Evolutionary conservation across 805 yeast genomes (phyloP).

Genomic region (Teunomyces gatunensis): DNA sequence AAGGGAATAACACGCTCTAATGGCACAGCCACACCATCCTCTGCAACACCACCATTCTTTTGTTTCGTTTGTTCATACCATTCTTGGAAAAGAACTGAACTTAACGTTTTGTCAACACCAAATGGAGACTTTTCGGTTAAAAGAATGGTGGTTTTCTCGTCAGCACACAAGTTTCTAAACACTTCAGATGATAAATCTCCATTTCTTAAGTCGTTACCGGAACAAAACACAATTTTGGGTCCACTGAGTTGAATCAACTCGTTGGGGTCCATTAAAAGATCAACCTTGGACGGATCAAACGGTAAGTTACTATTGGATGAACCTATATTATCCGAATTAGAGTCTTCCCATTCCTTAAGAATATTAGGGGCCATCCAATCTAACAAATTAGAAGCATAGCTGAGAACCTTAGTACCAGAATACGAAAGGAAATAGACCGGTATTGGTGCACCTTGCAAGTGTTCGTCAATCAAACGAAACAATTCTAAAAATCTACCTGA

Average conservation of each 20-base stretch:
- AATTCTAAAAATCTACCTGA: slow-evolving; percentile 82
- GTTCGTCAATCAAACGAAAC: slow-evolving; percentile 68
- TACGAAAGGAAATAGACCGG: slow-evolving; percentile 78
- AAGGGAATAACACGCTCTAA: slow-evolving; percentile 44
- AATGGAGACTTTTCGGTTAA: slow-evolving; percentile 64
- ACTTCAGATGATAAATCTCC: slow-evolving; percentile 62
- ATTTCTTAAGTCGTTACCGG: slow-evolving; percentile 60
- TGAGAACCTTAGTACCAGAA: slow-evolving; percentile 72
- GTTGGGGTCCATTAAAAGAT: slow-evolving; percentile 50
- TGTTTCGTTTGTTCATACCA: slow-evolving; percentile 49
- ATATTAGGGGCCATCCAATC: slow-evolving; percentile 95
- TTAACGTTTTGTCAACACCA: slow-evolving; percentile 41
- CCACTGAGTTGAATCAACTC: slow-evolving; percentile 57
- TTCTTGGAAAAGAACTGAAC: slow-evolving; percentile 46
- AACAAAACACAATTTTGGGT: slow-evolving; percentile 77
- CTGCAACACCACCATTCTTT: slow-evolving; percentile 36
- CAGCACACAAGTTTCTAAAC: slow-evolving; percentile 54
- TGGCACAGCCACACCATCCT: slow-evolving; percentile 63
- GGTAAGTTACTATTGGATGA: slow-evolving; percentile 56
- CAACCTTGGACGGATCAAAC: slow-evolving; percentile 67
- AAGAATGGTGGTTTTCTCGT: slow-evolving; percentile 66
- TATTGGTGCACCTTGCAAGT: slow-evolving; percentile 52
- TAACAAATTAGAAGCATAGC: slow-evolving; percentile 82
- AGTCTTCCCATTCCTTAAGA: slow-evolving; percentile 76
- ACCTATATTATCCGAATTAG: slow-evolving; percentile 14